phyloP scores from a whole-genome alignment of 208 protist species.

The Acanthamoeba polyphaga region DNA sequence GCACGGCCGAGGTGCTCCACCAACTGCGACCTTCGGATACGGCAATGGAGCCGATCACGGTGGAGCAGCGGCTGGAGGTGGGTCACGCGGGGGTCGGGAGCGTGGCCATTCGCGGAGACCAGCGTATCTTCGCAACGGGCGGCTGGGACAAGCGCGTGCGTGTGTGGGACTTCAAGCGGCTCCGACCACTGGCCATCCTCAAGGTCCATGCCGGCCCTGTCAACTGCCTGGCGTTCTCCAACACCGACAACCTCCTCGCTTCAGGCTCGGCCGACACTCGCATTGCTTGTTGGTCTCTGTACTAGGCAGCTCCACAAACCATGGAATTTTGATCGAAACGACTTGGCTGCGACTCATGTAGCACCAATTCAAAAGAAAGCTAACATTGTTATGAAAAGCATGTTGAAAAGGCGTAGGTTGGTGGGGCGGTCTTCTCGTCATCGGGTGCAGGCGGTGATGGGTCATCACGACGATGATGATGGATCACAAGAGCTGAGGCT shows the following conservation, averaged over 20 bases:
- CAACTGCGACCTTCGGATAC: not conserved
- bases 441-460: no score
- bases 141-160: slow-evolving; percentile 25
- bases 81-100: not conserved
- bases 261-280: not conserved
- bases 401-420: no score
- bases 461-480: no score
- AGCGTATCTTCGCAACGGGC: not conserved
- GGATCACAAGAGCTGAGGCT: no score
- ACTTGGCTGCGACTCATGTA: no score
- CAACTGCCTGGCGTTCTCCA: not conserved
- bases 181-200: not conserved
- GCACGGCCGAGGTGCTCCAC: not conserved
- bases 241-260: not conserved
- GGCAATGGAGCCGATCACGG: not conserved
- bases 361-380: no score
- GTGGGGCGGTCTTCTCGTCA: no score
- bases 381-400: no score
- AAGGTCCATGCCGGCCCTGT: not conserved
- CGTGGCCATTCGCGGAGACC: not conserved
- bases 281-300: not conserved
- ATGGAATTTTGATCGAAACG: no score
- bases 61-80: not conserved
- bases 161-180: not conserved
- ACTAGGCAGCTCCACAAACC: not conserved